A percentile compares a stretch with the other conserved stretches of the same genome.
Conservation (phyloP, 345 rosid genomes). For the Leavenworthia alabamica region DNA sequence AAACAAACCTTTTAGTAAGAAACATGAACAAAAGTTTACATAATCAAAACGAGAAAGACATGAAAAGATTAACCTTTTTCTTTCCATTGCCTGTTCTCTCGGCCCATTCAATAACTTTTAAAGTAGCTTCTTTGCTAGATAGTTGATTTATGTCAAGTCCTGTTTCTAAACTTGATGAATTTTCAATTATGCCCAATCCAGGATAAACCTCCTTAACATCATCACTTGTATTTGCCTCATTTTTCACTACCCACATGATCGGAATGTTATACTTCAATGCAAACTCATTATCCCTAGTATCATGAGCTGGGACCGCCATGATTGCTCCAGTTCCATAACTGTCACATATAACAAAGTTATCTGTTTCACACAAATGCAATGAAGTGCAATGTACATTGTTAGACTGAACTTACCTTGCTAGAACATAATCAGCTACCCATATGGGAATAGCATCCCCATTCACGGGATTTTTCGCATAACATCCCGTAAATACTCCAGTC, state of each 20-base stretch:
- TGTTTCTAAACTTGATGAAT: constrained; percentile 50
- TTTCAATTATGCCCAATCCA: constrained; percentile 50
- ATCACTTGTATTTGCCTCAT: constrained; percentile 37
- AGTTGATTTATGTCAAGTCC: constrained; percentile 84
- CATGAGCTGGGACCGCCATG: constrained; percentile 97
- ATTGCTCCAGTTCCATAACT: constrained; percentile 98
- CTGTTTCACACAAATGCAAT: background rate
- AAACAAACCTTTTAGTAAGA: constrained; percentile 2
- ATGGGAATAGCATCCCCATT: constrained; percentile 79
- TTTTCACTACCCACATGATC: constrained; percentile 59
- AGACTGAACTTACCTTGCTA: constrained; percentile 49
- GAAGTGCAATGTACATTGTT: background rate
- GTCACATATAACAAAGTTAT: constrained; percentile 21
- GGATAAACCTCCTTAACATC: constrained; percentile 45
- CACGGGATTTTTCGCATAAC: constrained; percentile 76
- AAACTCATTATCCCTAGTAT: constrained; percentile 75
- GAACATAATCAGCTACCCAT: constrained; percentile 92
- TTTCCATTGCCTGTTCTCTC: constrained; percentile 70
- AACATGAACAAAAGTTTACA: constrained; percentile 8
- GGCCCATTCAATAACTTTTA: constrained; percentile 73
- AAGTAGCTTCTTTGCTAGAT: constrained; percentile 58
- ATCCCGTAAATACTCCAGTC: constrained; percentile 80
- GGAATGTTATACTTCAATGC: constrained; percentile 71
- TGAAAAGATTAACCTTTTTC: constrained; percentile 64
- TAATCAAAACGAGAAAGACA: background rate